These are phyloP conservation scores for Penicillium pancosmium DNA, from an alignment of 495 filamentous ascomycete species.

Conservation along the genomic window DNA sequence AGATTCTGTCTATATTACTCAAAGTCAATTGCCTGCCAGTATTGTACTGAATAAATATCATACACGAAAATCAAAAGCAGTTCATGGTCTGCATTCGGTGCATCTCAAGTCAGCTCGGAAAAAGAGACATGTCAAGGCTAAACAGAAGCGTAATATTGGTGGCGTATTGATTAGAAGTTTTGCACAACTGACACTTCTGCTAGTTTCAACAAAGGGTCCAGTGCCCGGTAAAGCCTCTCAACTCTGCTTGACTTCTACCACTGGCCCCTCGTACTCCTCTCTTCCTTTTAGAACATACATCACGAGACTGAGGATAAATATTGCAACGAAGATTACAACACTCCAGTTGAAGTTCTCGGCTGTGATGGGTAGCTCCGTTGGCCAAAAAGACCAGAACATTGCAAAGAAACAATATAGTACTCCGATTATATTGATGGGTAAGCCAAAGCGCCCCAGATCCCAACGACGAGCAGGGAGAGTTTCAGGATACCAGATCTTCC, in stretches of 20 bases:
- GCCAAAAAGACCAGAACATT: slow-evolving; percentile 48
- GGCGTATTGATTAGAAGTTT: no score
- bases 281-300: slow-evolving; percentile 37
- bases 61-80: no score
- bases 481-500: slow-evolving; percentile 34
- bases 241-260: slow-evolving; percentile 17
- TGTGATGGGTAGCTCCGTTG: slow-evolving; percentile 35
- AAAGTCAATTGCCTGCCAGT: no score
- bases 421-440: slow-evolving; percentile 39
- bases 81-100: no score
- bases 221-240: background rate
- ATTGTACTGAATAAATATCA: no score
- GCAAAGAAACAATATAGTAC: slow-evolving; percentile 32
- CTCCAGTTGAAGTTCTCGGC: slow-evolving; percentile 52
- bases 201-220: no score
- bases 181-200: no score
- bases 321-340: slow-evolving; percentile 45
- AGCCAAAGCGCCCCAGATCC: slow-evolving; percentile 38
- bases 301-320: slow-evolving; percentile 38
- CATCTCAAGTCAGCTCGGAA: no score
- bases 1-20: no score
- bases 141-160: no score
- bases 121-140: no score
- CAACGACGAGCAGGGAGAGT: slow-evolving; percentile 43
- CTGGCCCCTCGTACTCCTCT: slow-evolving; percentile 32